A percentile compares a stretch with the other conserved stretches of the same genome.
Conservation (phyloP, 2,329 filamentous ascomycete species). For the Spiromastix sp. region DNA sequence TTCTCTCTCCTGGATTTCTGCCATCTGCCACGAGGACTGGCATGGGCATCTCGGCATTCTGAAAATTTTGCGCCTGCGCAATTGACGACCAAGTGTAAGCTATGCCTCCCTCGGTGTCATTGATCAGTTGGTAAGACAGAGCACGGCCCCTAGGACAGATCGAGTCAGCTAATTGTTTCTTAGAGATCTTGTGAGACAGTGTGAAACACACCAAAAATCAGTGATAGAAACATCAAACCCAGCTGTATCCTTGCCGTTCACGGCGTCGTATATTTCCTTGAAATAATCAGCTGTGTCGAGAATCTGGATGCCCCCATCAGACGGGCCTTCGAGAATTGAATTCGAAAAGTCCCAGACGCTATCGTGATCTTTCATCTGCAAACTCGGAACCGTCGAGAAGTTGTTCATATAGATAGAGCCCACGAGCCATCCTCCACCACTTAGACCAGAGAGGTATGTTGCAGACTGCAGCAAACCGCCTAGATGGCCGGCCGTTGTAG, state of each 20-base stretch:
- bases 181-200: slow-evolving; percentile 3
- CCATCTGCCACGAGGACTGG: slow-evolving; percentile 64
- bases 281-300: slow-evolving; percentile 54
- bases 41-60: slow-evolving; percentile 54
- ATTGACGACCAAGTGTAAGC: slow-evolving; percentile 77
- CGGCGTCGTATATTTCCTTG: slow-evolving; percentile 45
- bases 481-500: slow-evolving; percentile 55
- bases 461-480: slow-evolving; percentile 71
- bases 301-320: slow-evolving; percentile 39
- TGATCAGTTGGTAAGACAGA: slow-evolving; percentile 76
- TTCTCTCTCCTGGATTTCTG: slow-evolving; percentile 49
- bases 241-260: slow-evolving; percentile 51
- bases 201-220: slow-evolving; percentile 58
- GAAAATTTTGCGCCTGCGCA: slow-evolving; percentile 52
- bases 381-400: slow-evolving; percentile 56
- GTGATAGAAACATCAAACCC: slow-evolving; percentile 64
- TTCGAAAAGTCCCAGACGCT: slow-evolving; percentile 54
- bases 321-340: slow-evolving; percentile 51
- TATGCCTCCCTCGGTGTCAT: slow-evolving; percentile 62
- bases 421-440: slow-evolving; percentile 75
- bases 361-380: slow-evolving; percentile 37
- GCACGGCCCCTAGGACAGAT: slow-evolving; percentile 60
- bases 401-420: slow-evolving; percentile 72
- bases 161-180: too few relatives aligned
- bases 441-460: slow-evolving; percentile 72